Evolutionary conservation across 441 rosid species (phyloP), one percentile per base, ranked within the genome.

Genomic region (Populus hybrid): DNA sequence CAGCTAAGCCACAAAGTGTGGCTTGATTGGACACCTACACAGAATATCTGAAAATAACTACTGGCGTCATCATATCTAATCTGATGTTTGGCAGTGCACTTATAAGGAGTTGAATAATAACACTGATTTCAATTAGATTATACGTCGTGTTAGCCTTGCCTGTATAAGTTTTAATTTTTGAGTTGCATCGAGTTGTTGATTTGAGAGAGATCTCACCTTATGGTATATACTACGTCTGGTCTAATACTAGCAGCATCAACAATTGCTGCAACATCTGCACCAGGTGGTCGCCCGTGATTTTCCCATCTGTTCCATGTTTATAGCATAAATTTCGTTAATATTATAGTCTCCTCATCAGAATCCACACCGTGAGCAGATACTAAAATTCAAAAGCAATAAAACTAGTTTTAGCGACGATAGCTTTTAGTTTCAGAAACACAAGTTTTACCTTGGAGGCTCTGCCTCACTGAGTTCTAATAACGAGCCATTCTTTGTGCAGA

Each of bases 241-340:
- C 87, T 85, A 71, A 89, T 67, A 38, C 75, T 36, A 35, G 86
- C 88, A 38, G 87, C 87, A 76, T 86, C 89, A 42, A 85, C 91
- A 75, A 91, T 87, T 79, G 83, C 86, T 42, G 88, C 91, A 69
- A 89, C 95, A 72, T 88, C 77, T 75, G 89, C 95, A 57, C 90
- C 90, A 1, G 93, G 91, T 32, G 93, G 93, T 36, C 77, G 84
- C 65, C 94, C 90, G 74, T 90, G 94, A 81, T 86, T 85, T 72
- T 86, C 75, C 95, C 94, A 91, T 82, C 94, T 91, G 90, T 79
- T 83, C 83, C 50, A 76, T n/a, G 73, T 85, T 77, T 79, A 81
- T 67, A 79, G 78, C 81, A 85, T 79, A 84, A 73, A 79, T 19
- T 32, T 42, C 81, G 68, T 46, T 57, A 74, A 79, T 67, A 74